Percentiles rank a stretch among this genome's conserved stretches.
phyloP scores from a whole-genome alignment of 345 rosid species.

The Erucastrum elatum region DNA sequence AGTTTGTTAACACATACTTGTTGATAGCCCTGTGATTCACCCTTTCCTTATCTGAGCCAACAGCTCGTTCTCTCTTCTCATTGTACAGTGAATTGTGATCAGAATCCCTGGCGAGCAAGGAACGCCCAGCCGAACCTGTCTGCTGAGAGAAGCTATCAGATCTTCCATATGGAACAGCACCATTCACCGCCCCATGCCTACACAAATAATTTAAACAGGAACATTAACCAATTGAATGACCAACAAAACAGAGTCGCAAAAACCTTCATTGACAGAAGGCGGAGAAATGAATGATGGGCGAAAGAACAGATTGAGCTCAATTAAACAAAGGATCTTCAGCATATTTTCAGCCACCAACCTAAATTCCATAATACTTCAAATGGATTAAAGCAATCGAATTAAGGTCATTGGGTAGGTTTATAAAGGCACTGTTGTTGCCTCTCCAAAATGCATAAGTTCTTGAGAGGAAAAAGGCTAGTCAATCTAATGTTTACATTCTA shows the following conservation, averaged over 20 bases:
- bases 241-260: constrained; percentile 1
- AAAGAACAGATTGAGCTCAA: constrained; percentile 5
- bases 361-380: not conserved
- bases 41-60: constrained; percentile 79
- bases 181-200: constrained; percentile 75
- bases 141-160: constrained; percentile 61
- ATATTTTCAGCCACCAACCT: constrained; percentile 30
- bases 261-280: constrained; percentile 10
- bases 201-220: constrained; percentile 37
- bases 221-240: constrained; percentile 23
- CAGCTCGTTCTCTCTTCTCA: constrained; percentile 78
- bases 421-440: not conserved
- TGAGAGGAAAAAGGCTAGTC: constrained; percentile 5
- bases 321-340: constrained; percentile 20
- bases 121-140: constrained; percentile 58
- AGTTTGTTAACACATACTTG: constrained; percentile 58
- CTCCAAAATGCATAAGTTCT: constrained; percentile 17
- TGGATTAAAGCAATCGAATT: not conserved
- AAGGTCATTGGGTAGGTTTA: constrained; percentile 10
- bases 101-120: constrained; percentile 60
- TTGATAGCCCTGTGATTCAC: constrained; percentile 66
- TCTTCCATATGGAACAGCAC: constrained; percentile 69
- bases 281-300: constrained; percentile 14
- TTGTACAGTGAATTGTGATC: constrained; percentile 57
- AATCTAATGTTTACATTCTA: constrained; percentile 20